These are phyloP conservation scores for Dryadomyces quercus-mongolicae DNA, from an alignment of 2,329 filamentous ascomycete species.

Conservation along the genomic window DNA sequence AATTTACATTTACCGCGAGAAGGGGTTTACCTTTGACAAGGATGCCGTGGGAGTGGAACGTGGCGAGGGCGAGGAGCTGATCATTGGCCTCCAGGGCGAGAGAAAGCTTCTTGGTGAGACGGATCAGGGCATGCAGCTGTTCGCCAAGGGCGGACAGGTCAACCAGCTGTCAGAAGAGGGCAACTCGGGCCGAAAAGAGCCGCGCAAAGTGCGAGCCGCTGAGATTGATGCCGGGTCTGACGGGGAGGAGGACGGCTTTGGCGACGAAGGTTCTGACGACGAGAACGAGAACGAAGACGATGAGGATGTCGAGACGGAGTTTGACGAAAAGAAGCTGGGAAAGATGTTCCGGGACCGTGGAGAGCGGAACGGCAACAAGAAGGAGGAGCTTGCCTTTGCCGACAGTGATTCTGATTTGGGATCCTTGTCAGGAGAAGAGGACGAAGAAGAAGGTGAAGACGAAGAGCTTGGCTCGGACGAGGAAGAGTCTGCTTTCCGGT, in stretches of 20 bases:
- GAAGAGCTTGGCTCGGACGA: slow-evolving; percentile 40
- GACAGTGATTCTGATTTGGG: slow-evolving; percentile 96
- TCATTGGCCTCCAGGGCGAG: slow-evolving; percentile 78
- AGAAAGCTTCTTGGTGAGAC: slow-evolving; percentile 71
- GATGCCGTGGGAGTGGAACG: slow-evolving; percentile 58
- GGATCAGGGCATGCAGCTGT: slow-evolving; percentile 73
- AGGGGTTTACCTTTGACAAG: slow-evolving; percentile 63
- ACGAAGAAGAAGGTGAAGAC: slow-evolving; percentile 34
- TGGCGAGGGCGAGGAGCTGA: slow-evolving; percentile 91
- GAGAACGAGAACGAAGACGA: slow-evolving; percentile 23
- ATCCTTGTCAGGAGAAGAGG: slow-evolving; percentile 56
- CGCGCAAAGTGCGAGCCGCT: slow-evolving; percentile 44
- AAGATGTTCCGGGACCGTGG: slow-evolving; percentile 44
- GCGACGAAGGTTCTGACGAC: slow-evolving; percentile 27
- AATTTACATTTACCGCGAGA: slow-evolving; percentile 70
- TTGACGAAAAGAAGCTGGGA: slow-evolving; percentile 46
- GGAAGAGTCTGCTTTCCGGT: slow-evolving; percentile 53
- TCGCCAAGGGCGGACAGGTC: slow-evolving; percentile 63
- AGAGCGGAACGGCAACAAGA: slow-evolving; percentile 42
- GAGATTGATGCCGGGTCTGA: slow-evolving; percentile 44
- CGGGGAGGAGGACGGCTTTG: slow-evolving; percentile 31
- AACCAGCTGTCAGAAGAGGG: slow-evolving; percentile 45
- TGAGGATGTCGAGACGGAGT: slow-evolving; percentile 41
- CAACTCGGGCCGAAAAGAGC: slow-evolving; percentile 49
- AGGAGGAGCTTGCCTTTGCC: slow-evolving; percentile 76